These are phyloP conservation scores for Pseudogymnoascus sp. DNA, from an alignment of 2,329 filamentous ascomycete genomes.

Conservation along the genomic window DNA sequence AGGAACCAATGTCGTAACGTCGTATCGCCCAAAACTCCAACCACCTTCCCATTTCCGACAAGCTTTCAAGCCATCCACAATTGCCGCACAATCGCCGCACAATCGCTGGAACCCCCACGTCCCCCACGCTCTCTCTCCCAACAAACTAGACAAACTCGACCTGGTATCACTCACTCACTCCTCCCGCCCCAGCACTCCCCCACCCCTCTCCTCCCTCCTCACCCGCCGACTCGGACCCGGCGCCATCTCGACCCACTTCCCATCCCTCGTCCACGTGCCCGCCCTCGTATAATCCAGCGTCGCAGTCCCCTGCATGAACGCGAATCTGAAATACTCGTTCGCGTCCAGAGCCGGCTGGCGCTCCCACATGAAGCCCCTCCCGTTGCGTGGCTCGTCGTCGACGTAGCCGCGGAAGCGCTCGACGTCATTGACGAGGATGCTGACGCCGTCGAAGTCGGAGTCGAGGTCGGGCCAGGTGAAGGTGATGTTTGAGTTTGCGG, in stretches of 20 bases:
- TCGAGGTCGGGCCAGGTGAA: slow-evolving; percentile 45
- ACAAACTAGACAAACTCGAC: background rate
- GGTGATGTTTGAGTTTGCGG: slow-evolving; percentile 55
- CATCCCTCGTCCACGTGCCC: slow-evolving; percentile 56
- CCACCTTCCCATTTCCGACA: background rate
- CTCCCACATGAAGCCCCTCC: slow-evolving; percentile 47
- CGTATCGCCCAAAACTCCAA: background rate
- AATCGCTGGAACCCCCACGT: no score
- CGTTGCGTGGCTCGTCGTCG: slow-evolving; percentile 32
- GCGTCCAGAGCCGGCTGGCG: slow-evolving; percentile 37
- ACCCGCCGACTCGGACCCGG: slow-evolving; percentile 5
- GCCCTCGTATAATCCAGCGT: slow-evolving; percentile 68
- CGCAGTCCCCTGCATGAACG: slow-evolving; percentile 56
- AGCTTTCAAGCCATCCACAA: background rate
- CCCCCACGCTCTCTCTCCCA: background rate
- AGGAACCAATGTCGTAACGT: slow-evolving; percentile 5
- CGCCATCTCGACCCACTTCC: slow-evolving; percentile 57
- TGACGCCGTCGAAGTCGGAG: slow-evolving; percentile 59
- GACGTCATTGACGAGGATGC: slow-evolving; percentile 76
- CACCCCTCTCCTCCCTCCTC: background rate
- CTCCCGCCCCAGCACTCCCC: background rate
- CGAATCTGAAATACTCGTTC: slow-evolving; percentile 72
- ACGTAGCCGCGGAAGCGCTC: slow-evolving; percentile 70
- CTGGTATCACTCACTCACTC: background rate
- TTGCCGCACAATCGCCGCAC: background rate